These are phyloP conservation scores for Babesia bigemina DNA, from an alignment of 169 alveolate species.

Conservation along the genomic window DNA sequence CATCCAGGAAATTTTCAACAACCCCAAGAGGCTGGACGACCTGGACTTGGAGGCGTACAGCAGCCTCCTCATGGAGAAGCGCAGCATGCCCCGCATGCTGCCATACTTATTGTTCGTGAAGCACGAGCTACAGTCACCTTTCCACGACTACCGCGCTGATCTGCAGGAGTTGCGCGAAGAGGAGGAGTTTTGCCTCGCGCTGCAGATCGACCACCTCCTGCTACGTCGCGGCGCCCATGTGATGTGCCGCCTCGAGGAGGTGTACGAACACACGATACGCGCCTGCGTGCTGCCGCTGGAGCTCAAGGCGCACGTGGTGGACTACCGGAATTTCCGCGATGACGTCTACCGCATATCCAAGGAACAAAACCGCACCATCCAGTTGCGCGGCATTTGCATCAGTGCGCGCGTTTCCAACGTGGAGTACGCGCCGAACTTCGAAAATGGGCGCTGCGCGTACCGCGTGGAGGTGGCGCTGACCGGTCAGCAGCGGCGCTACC, in stretches of 20 bases:
- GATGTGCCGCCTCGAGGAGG: constrained; percentile 66
- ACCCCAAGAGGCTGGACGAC: constrained; percentile 65
- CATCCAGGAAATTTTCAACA: constrained; percentile 41
- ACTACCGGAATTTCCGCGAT: constrained; percentile 60
- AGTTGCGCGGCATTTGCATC: constrained; percentile 57
- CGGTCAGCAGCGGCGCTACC: constrained; percentile 46
- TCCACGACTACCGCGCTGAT: constrained; percentile 67
- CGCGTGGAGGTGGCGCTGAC: constrained; percentile 65
- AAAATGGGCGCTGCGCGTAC: constrained; percentile 39
- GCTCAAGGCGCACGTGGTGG: constrained; percentile 70
- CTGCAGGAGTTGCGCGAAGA: constrained; percentile 56
- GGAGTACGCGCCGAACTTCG: constrained; percentile 56
- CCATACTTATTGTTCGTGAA: constrained; percentile 74
- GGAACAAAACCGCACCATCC: constrained; percentile 26
- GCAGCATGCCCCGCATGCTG: constrained; percentile 68
- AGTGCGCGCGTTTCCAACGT: constrained; percentile 56
- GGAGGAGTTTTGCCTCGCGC: constrained; percentile 73
- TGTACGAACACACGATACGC: constrained; percentile 31
- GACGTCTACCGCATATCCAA: constrained; percentile 61
- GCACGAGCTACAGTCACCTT: constrained; percentile 73
- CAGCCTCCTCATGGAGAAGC: constrained; percentile 43
- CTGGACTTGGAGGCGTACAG: constrained; percentile 71
- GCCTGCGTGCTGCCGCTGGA: constrained; percentile 72
- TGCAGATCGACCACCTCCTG: constrained; percentile 62
- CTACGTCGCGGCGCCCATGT: constrained; percentile 75